phyloP scores from a whole-genome alignment of 768 basidiomycete genomes.

The Macrolepiota dolichaula region DNA sequence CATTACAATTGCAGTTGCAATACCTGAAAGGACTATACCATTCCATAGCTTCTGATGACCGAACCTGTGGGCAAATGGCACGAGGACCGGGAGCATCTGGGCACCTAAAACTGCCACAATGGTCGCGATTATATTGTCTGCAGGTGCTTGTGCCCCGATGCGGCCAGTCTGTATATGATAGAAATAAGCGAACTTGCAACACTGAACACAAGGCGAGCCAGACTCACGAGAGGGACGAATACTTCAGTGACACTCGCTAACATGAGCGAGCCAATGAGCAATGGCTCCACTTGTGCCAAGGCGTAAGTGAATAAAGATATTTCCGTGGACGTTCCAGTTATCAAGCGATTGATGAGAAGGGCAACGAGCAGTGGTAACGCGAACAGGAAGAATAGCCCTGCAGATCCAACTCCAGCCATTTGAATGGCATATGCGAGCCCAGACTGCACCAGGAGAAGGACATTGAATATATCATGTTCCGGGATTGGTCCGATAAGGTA shows the following conservation, averaged over 20 bases:
- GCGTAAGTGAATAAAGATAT: conserved; percentile 64
- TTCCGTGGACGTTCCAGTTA: conserved; percentile 24
- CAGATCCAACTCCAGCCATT: conserved; percentile 67
- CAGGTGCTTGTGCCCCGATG: conserved; percentile 77
- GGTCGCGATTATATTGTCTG: conserved; percentile 84
- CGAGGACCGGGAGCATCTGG: conserved; percentile 52
- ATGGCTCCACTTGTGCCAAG: conserved; percentile 51
- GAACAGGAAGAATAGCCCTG: conserved; percentile 68
- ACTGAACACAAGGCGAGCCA: background rate
- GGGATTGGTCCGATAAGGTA: conserved; percentile 45
- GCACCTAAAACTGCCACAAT: conserved; percentile 60
- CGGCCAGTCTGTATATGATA: conserved; percentile 65
- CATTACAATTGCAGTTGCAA: conserved; percentile 47
- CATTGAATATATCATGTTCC: conserved; percentile 62
- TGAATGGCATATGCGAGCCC: conserved; percentile 58
- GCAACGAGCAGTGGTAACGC: conserved; percentile 54
- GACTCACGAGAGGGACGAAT: conserved; percentile 80
- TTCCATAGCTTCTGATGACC: conserved; percentile 32
- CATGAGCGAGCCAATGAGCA: conserved; percentile 57
- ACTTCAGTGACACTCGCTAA: conserved; percentile 69
- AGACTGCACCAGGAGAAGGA: conserved; percentile 59
- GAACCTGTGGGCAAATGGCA: conserved; percentile 78
- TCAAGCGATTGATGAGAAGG: conserved; percentile 43
- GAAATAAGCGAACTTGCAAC: background rate
- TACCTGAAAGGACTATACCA: conserved; percentile 41